Base-by-base conservation (phyloP, 2,329 filamentous ascomycete species). In the Microsporum canis region DNA sequence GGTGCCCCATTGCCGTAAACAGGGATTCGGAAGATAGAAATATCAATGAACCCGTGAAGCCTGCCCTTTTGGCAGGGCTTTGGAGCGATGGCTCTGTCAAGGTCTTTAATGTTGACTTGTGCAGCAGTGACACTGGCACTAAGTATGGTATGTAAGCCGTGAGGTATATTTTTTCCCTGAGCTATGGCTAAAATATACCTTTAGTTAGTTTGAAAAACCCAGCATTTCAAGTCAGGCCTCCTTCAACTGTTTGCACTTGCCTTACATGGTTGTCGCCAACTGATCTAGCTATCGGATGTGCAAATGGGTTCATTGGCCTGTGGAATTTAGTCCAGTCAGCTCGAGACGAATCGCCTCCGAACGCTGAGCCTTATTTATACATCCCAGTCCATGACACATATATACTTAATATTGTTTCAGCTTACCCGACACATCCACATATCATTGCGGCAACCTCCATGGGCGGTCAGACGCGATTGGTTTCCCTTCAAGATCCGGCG, bases 11-110 rank as follows among this genome's bases (percentile, higher is more conserved):
- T 55, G 67, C 69, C 38, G 71, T 72, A 55, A 68, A 64, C 45
- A 57, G 41, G n/a, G 58, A 63, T n/a, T 64, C 71, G 1, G 66
- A 71, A 10, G 69, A 75, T 55, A 62, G 71, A 29, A 62, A 70
- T 51, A 66, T 69, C 29, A 49, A 49, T 33, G 4, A 49, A 47
- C n/a, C 17, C 27, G 5, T 34, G 58, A 65, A 62, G 12, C 67
- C 64, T 36, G 66, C 68, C 63, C 66, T 67, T 34, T 69, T 84
- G 39, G 83, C 81, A 3, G 77, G 77, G 8, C 70, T 85, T 1
- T 85, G 80, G 74, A 77, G 75, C n/a, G 84, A 87, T 68, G 84
- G 84, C 3, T 74, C 70, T 55, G 70, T 83, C 3, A 75, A 82
- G 61, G 75, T 86, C 3, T 67, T 86, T 38, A 78, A 83, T 65